Evolutionary conservation across 1,284 basidiomycete species (phyloP), one percentile per base, ranked within the genome.

Genomic region (Afroboletus lepidellus): DNA sequence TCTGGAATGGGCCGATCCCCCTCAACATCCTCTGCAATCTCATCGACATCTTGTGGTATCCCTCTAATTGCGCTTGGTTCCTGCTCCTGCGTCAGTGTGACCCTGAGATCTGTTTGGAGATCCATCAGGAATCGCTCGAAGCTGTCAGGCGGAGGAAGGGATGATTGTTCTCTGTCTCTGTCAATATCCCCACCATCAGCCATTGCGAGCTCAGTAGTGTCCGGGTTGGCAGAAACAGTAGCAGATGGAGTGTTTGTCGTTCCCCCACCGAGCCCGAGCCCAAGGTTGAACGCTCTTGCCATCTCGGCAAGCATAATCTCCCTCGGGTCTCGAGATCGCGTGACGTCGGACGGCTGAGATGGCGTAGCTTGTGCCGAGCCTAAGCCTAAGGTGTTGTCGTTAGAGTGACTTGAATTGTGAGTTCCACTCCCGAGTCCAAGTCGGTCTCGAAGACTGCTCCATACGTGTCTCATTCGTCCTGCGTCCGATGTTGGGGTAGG

Each of bases 41-140:
- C 60, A 51, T 60, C 59, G 33, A 60, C 57, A 41, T 65, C 59
- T 42, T 29, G 61, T 15, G 53, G 27, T 20, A 42, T 18, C n/a
- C 37, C 51, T 55, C 60, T 39, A 51, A 55, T 11, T 44, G 33
- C 27, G 30, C 37, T 48, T 29, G 53, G 27, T 16, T 53, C 61
- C n/a, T 56, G 65, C 8, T 66, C 61, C 23, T 66, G 74, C 48
- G 73, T 77, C 49, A 90, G 66, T 3, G 83, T 81, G 20, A 72
- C 65, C 51, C 87, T 72, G 48, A 90, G 70, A 66, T 90, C 87
- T 21, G 76, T 70, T 65, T 90, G 87, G 50, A 90, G 64, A 65
- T 90, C 86, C 34, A 87, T 69, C 57, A 90, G 70, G 71, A 90
- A 90, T 33, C 84, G 77, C 60, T 90, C 88, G 62, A 90, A 90